Conservation (phyloP, 2,329 filamentous ascomycete genomes). For the Calonectria pteridis region DNA sequence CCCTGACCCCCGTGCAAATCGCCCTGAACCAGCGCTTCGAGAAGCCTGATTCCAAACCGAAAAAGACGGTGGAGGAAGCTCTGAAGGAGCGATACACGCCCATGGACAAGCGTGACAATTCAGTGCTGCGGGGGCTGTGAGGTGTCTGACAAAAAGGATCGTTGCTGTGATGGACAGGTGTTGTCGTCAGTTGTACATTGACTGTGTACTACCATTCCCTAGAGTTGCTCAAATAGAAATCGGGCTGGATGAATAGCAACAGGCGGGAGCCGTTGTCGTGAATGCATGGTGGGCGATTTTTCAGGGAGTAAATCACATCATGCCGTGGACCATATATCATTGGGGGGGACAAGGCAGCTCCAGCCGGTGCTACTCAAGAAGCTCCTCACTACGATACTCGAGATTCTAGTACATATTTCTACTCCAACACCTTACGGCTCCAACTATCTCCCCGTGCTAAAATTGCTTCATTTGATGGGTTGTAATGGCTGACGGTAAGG, state of each 20-base stretch:
- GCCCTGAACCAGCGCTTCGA: slow-evolving; percentile 66
- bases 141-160: slow-evolving; percentile 24
- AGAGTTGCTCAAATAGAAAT: slow-evolving; percentile 42
- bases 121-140: slow-evolving; percentile 56
- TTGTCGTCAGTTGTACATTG: slow-evolving; percentile 43
- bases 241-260: slow-evolving; percentile 36
- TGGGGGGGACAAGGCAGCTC: neutral
- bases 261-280: slow-evolving; percentile 13
- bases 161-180: slow-evolving; percentile 26
- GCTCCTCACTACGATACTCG: neutral
- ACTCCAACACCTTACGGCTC: neutral
- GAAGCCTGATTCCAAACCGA: slow-evolving; percentile 53
- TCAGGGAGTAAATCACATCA: slow-evolving; percentile 22
- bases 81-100: slow-evolving; percentile 68
- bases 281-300: slow-evolving; percentile 21
- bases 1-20: slow-evolving; percentile 57
- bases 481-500: neutral
- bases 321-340: slow-evolving; percentile 1
- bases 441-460: neutral
- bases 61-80: slow-evolving; percentile 65
- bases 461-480: neutral
- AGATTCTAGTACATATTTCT: slow-evolving; percentile 3
- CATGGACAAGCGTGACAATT: slow-evolving; percentile 59
- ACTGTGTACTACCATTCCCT: slow-evolving; percentile 47
- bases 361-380: neutral